Base-by-base conservation (phyloP, 176 grass and related monocot species). In the Zizania latifolia region DNA sequence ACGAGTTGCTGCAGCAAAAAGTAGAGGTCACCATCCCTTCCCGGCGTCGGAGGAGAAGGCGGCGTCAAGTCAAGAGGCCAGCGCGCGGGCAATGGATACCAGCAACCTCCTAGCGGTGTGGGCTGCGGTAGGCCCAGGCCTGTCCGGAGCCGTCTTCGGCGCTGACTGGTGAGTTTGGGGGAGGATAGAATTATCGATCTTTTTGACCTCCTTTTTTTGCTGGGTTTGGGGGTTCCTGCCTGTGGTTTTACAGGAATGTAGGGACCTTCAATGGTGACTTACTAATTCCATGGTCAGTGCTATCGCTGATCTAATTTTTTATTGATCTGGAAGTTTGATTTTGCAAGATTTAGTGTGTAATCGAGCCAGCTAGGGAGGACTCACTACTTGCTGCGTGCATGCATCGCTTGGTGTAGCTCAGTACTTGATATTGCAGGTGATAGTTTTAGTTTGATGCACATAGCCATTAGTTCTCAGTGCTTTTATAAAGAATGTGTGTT, bases 151-250 rank as follows among this genome's bases (percentile, higher is more conserved):
- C 24, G 82, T 97, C 5, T 97, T 97, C 62, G 93, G 87, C 14
- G 87, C 73, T 1, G 93, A 79, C 0, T 97, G 93, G 93, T 93
- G 90, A 90, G 86, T 97, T 51, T 97, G 90, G 93, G 93, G 90
- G 57, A 82, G 53, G 30, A 2, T 0, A 2, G 6, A 30, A 19
- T 16, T 45, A 17, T 59, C 2, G 4, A 19, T 61, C 3, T 46
- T 29, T 29, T 17, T 40, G 10, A 17, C 23, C 23, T 16, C 36
- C 7, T 27, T 68, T 16, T 38, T 61, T 22, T 35, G 17, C 12
- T 24, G 6, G 3, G 31, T 70, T 44, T 24, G 6, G 17, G 14
- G 30, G 12, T 43, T 67, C 6, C 38, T 68, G 65, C 38, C 23
- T 68, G 6, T 17, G 38, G 38, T 44, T 67, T 68, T 68, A 12